phyloP scores from a whole-genome alignment of 2,329 filamentous ascomycete species.

The Coniochaeta pulveracea region DNA sequence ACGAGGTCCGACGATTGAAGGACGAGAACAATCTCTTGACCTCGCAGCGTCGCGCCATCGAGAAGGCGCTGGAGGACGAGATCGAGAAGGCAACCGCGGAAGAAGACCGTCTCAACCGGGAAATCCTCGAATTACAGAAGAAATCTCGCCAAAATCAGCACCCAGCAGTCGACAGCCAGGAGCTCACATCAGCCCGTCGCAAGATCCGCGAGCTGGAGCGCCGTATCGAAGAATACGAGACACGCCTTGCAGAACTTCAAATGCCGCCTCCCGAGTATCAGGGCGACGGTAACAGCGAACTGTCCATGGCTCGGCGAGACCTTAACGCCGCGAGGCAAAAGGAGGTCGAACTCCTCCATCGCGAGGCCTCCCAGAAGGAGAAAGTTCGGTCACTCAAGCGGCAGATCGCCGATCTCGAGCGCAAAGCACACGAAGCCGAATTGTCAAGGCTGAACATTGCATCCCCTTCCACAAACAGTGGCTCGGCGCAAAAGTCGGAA shows the following conservation, averaged over 20 bases:
- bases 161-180: slow-evolving; percentile 24
- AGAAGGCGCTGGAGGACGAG: slow-evolving; percentile 54
- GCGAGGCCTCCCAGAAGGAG: slow-evolving; percentile 54
- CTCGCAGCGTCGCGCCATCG: slow-evolving; percentile 46
- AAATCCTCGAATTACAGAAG: slow-evolving; percentile 40
- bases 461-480: slow-evolving; percentile 31
- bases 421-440: slow-evolving; percentile 53
- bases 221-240: slow-evolving; percentile 43
- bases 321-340: slow-evolving; percentile 53
- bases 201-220: slow-evolving; percentile 56
- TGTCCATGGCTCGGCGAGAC: slow-evolving; percentile 51
- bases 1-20: slow-evolving; percentile 51
- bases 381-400: slow-evolving; percentile 51
- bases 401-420: slow-evolving; percentile 55
- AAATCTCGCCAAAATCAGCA: slow-evolving; percentile 32
- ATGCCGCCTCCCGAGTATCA: slow-evolving; percentile 20
- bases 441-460: slow-evolving; percentile 35
- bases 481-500: slow-evolving; percentile 45
- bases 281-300: slow-evolving; percentile 35
- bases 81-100: slow-evolving; percentile 55
- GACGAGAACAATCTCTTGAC: slow-evolving; percentile 50
- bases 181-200: slow-evolving; percentile 46
- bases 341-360: slow-evolving; percentile 52
- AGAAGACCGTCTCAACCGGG: slow-evolving; percentile 48
- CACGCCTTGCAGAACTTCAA: slow-evolving; percentile 23